Base-by-base conservation (phyloP, 768 basidiomycete genomes). In the Lactifluus subvellereus region DNA sequence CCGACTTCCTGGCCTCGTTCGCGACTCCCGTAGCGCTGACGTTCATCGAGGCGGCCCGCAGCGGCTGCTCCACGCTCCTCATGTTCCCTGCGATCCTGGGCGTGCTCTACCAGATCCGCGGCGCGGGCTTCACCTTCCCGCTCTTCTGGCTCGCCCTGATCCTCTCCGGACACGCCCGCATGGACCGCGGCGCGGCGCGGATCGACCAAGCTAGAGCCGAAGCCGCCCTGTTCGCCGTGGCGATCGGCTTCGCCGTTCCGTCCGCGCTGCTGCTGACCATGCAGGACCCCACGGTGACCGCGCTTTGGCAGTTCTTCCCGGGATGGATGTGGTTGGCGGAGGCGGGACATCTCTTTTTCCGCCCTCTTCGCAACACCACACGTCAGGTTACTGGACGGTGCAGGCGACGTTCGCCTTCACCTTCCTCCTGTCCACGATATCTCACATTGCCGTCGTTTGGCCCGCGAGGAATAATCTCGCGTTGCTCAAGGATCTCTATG, bases 141-240 rank as follows among this genome's bases (percentile, higher is more conserved):
- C 38, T 66, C 54, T 67, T 45, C 49, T 67, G 66, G 65, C 18
- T 66, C 3, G 49, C 56, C 8, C 16, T 66, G 1, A 60, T 67
- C 32, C 49, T 67, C 27, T 53, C 66, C 22, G 66, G 64, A 16
- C 64, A 62, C 18, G 13, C 56, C 38, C 59, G 43, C 43, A 22
- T 62, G 35, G 18, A 42, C 9, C 30, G 27, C 45, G 32, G 14
- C 13, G n/a, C 60, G 3, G 58, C 60, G 3, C 60, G 50, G 54
- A 62, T 67, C 38, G 58, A 65, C 32, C 66, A 66, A 20, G 66
- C 66, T 22, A 50, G 54, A 9, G 66, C 66, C 18, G 65, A 66
- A 16, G 66, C 66, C 3, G 20, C 52, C 20, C 60, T 67, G 35
- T 67, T 67, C 7, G 65, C 65, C 30, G 30, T 67, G 5, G 33